Base-by-base conservation (phyloP, 768 basidiomycete species). In the Trametes cubensis region DNA sequence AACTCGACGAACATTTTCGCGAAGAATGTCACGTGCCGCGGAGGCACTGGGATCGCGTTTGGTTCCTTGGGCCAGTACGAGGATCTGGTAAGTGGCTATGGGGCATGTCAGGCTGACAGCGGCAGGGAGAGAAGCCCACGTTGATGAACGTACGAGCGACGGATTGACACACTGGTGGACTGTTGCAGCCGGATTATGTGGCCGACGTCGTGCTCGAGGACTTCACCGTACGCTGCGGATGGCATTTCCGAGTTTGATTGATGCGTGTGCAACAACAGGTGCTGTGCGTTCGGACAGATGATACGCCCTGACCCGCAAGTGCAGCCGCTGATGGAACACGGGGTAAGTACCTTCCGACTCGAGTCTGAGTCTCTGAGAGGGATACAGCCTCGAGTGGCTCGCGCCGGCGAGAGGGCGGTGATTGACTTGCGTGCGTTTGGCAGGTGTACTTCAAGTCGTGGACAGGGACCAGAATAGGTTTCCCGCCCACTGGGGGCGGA, bases 21-120 rank as follows among this genome's bases (percentile, higher is more conserved):
- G 0, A 71, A 74, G 5, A 80, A 83, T 61, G 75, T 84, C 46
- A 80, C 78, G 53, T 86, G 85, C 64, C 77, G 80, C 21, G 85
- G 85, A 17, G 85, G 84, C 11, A 85, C 85, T 62, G 84, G 84
- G 2, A 79, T 87, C 30, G 85, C 85, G 1, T 81, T 85, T 66
- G 84, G 84, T 17, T 85, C 84, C 25, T 70, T 87, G 17, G 85
- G 83, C 17, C 83, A 85, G 71, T 86, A 85, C 62, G 75, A 74
- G 11, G 76, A 83, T 58, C 62, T 84, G 69, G 83, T 85, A 62
- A 61, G 68, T 59, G 10, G 15, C n/a, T n/a, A n/a, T n/a, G n/a
- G n/a, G n/a, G n/a, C n/a, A n/a, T n/a, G 23, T 6, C 23, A 4
- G 41, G 23, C 15, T 54, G 18, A 34, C 8, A 14, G 42, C 6